Percentiles rank a stretch among this genome's conserved stretches.
Conservation (phyloP, 2,329 filamentous ascomycete genomes). For the Bipolaris sorokiniana region DNA sequence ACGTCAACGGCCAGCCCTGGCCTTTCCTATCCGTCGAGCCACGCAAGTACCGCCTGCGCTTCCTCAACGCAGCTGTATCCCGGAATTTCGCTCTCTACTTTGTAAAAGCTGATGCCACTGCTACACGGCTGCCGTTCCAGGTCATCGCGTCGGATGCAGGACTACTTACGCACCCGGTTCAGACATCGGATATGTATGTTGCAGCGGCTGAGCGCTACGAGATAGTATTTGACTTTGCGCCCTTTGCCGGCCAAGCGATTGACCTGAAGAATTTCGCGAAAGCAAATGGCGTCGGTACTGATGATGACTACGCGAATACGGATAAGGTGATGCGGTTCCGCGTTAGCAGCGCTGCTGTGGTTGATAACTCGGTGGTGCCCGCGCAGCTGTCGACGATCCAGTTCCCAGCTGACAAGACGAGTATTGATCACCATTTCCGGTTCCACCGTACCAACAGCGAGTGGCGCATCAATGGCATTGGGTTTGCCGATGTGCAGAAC, state of each 20-base stretch:
- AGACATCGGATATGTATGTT: conserved; percentile 54
- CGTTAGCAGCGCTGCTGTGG: conserved; percentile 49
- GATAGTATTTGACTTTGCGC: conserved; percentile 63
- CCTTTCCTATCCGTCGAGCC: conserved; percentile 65
- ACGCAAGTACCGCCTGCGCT: conserved; percentile 64
- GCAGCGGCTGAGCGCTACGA: conserved; percentile 66
- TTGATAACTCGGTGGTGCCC: conserved; percentile 39
- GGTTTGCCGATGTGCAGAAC: conserved; percentile 44
- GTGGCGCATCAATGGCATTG: conserved; percentile 51
- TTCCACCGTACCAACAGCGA: conserved; percentile 37
- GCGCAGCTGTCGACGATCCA: conserved; percentile 37
- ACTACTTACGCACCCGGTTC: conserved; percentile 51
- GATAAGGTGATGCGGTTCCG: conserved; percentile 53
- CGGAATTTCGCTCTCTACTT: conserved; percentile 60
- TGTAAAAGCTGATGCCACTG: conserved; percentile 36
- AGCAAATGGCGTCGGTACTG: conserved; percentile 54
- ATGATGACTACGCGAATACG: conserved; percentile 60
- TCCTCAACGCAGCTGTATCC: conserved; percentile 55
- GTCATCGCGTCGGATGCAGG: conserved; percentile 63
- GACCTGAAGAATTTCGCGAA: conserved; percentile 49
- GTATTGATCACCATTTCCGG: conserved; percentile 42
- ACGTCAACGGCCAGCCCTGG: conserved; percentile 67
- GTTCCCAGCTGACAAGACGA: conserved; percentile 40
- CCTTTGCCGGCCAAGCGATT: conserved; percentile 59
- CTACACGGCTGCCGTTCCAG: conserved; percentile 56